A percentile compares a stretch with the other conserved stretches of the same genome.
These are phyloP conservation scores for Dactylellina haptotyla DNA, from an alignment of 2,329 filamentous ascomycete genomes.

Conservation along the genomic window DNA sequence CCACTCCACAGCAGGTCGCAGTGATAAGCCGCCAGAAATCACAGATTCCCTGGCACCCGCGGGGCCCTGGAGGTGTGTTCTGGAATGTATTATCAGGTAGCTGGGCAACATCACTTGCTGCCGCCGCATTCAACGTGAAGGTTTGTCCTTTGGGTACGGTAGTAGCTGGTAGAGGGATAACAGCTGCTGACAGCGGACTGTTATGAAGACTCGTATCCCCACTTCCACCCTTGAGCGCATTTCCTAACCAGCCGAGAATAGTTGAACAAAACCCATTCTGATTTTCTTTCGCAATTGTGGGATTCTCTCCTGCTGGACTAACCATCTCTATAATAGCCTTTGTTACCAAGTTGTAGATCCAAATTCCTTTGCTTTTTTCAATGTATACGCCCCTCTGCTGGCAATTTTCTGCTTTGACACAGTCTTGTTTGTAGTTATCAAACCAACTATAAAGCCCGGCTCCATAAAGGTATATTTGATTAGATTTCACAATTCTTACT, in stretches of 20 bases:
- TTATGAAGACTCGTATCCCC: not conserved
- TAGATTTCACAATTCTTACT: constrained; percentile 57
- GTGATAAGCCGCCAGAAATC: not conserved
- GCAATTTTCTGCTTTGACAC: constrained; percentile 3
- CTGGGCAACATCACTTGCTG: not conserved
- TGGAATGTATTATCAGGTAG: not conserved
- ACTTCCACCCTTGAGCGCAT: not conserved
- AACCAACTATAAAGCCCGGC: constrained; percentile 56
- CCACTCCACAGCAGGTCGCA: not conserved
- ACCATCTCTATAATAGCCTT: constrained; percentile 15
- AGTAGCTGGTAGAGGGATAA: not conserved
- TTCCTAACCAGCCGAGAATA: constrained; percentile 3
- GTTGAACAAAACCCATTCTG: constrained; percentile 15
- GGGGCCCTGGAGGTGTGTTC: not conserved
- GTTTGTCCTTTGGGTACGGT: not conserved
- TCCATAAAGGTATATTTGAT: constrained; percentile 45
- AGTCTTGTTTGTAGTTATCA: constrained; percentile 63
- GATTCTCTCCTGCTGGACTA: not conserved
- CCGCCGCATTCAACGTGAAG: not conserved
- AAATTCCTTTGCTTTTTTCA: not conserved
- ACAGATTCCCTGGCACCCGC: not conserved
- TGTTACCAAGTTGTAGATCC: constrained; percentile 24
- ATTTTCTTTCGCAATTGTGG: not conserved
- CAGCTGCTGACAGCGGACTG: not conserved
- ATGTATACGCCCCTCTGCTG: constrained; percentile 6